Base-by-base conservation (phyloP, 2,329 filamentous ascomycete genomes). In the Penicillium concentricum region DNA sequence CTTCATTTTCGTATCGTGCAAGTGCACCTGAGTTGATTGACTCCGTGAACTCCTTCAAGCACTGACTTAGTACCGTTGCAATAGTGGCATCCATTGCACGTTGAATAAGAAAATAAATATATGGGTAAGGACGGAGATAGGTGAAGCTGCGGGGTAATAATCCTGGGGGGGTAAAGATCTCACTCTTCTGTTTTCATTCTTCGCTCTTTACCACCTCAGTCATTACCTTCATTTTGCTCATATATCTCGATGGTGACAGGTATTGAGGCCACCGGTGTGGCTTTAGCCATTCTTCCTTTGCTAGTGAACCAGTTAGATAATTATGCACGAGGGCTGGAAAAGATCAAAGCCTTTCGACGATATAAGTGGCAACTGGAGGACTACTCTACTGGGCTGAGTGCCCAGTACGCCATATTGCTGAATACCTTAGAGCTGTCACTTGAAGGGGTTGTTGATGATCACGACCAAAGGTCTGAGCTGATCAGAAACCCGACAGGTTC, bases 291-390 rank as follows among this genome's bases (percentile, higher is more conserved):
- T 22, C 53, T 69, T 12, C 67, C 67, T 0, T 32, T 70, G 7
- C 9, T 69, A n/a, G 54, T 68, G 24, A 67, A 68, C 28, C 61
- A 64, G 20, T 30, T 68, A 4, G 63, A 64, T 37, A 59, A 56
- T 10, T 68, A 66, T 47, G 59, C 47, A 2, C 56, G 57, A 10
- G 65, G 64, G 8, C 34, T 67, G 6, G 54, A 65, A 30, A 64
- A 56, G 12, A 24, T 67, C 22, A 64, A 56, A 18, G 32, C 16
- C 1, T 32, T 60, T 15, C 61, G 56, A 44, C 56, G 45, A 16
- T 67, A 50, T 58, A 62, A 52, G 15, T 41, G 30, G 28, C 46
- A 56, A 30, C 35, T 61, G 20, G 64, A 49, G 39, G 55, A 30
- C 34, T 63, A 45, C n/a, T 51, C 54, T 4, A 45, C 22, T 4